phyloP scores from a whole-genome alignment of 371 early-diverging fungal species.

The Apophysomyces sp. region DNA sequence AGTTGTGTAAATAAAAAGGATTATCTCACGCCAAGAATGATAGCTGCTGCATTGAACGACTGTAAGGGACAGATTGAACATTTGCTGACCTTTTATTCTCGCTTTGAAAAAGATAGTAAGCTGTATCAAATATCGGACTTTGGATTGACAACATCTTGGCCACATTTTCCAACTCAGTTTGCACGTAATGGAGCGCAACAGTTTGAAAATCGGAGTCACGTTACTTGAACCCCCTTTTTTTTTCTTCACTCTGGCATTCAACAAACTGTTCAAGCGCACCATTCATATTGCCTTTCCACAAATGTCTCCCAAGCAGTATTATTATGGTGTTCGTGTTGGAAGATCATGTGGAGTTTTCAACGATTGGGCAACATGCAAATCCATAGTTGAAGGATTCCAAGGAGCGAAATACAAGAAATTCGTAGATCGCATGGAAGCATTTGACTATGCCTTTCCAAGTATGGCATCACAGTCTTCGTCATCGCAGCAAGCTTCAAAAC shows the following conservation, averaged over 20 bases:
- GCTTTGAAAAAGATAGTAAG: too few relatives aligned
- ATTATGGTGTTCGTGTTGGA: slow-evolving; percentile 65
- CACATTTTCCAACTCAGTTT: too few relatives aligned
- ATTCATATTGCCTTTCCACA: background rate
- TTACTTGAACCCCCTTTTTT: background rate
- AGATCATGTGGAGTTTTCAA: slow-evolving; percentile 54
- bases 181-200: too few relatives aligned
- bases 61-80: too few relatives aligned
- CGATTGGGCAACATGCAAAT: slow-evolving; percentile 63
- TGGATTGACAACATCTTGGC: too few relatives aligned
- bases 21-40: too few relatives aligned
- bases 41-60: too few relatives aligned
- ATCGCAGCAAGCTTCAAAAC: background rate
- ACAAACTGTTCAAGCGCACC: background rate
- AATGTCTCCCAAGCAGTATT: slow-evolving; percentile 9
- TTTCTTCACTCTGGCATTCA: background rate
- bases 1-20: too few relatives aligned
- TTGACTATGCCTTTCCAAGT: background rate
- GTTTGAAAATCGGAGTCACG: too few relatives aligned
- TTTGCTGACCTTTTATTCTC: too few relatives aligned
- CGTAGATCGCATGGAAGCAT: slow-evolving; percentile 44
- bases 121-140: too few relatives aligned
- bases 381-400: slow-evolving; percentile 49
- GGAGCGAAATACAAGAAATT: slow-evolving; percentile 67
- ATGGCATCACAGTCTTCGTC: background rate